Conservation (phyloP, 805 yeast species). For the Starmerella vitae region DNA sequence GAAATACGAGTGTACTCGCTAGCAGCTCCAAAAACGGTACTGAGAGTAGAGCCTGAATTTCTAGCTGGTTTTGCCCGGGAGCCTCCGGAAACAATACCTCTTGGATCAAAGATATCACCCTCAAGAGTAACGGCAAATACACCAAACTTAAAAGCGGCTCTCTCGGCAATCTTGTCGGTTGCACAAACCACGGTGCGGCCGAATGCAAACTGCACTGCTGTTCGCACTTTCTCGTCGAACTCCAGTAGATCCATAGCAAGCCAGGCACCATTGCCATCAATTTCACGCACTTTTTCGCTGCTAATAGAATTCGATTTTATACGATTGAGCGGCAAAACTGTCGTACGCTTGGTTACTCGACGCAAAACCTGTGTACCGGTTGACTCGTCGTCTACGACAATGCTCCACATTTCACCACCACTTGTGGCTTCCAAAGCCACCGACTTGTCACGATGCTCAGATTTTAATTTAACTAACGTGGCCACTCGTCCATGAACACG, state of each 20-base stretch:
- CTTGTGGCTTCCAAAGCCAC: conserved; percentile 87
- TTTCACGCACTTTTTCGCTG: conserved; percentile 41
- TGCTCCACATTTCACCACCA: conserved; percentile 78
- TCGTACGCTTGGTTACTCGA: conserved; percentile 61
- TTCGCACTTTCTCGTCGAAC: conserved; percentile 52
- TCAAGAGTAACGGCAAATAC: conserved; percentile 83
- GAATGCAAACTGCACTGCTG: conserved; percentile 84
- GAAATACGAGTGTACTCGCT: conserved; percentile 5
- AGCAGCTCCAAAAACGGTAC: conserved; percentile 5
- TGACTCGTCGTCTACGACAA: conserved; percentile 77
- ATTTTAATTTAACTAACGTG: conserved; percentile 55
- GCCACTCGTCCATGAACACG: conserved; percentile 82
- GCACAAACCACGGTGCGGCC: conserved; percentile 80
- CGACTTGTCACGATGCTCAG: conserved; percentile 45
- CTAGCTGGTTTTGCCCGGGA: background rate
- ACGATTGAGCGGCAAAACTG: conserved; percentile 83
- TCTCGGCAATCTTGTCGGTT: conserved; percentile 78
- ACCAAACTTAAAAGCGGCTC: conserved; percentile 39
- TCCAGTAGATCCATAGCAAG: conserved; percentile 74
- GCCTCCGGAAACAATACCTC: conserved; percentile 79
- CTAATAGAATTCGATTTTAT: conserved; percentile 50
- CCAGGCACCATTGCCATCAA: conserved; percentile 78
- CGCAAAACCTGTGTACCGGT: conserved; percentile 77
- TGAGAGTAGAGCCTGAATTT: background rate
- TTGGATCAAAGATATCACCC: conserved; percentile 93